Evolutionary conservation across 192 early-diverging fungal species (phyloP), one percentile per base, ranked within the genome.

Genomic region (Coemansia sp.): DNA sequence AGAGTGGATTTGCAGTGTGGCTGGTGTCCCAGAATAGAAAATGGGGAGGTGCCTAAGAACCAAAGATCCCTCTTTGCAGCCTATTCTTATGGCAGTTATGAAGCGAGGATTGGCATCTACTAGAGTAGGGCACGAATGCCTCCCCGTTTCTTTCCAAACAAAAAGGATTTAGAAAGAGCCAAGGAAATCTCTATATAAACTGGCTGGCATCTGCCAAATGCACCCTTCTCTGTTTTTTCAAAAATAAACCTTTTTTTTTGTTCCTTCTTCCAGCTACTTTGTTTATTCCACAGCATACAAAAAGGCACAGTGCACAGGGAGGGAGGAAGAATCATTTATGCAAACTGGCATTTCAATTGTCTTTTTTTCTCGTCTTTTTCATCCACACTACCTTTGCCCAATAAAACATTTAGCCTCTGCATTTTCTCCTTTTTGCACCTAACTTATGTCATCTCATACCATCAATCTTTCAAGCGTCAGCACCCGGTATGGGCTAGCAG

Each of bases 401-500:
- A 26, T 3, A 16, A 18, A 40, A 39, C 26, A 26, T 14, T 40
- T 28, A 16, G 12, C 18, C 32, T 56, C 11, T 47, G 8, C 46
- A 49, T 16, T 48, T 23, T 31, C 5, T 23, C 17, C 5, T 23
- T 47, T 38, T 30, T 31, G 11, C 42, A 36, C 28, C 31, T 28
- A 47, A 47, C 32, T n/a, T 47, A 68, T 69, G 66, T 48, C 58
- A 5, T 51, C 53, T 21, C 48, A 39, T 14, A 42, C 52, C 11
- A 40, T 65, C 23, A 58, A 61, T 38, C 16, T 65, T 28, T 65
- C 73, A 7, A 62, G 20, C 21, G 39, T 69, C 40, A 65, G 55
- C 59, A 54, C 59, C 20, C 51, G 47, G 49, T 55, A 65, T 26
- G 56, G 57, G 11, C 48, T 67, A 18, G 45, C 54, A 4, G 59